Percentiles rank a stretch among this genome's conserved stretches.
Evolutionary conservation across 805 yeast species (phyloP).

Genomic region (Naumovozyma baii): DNA sequence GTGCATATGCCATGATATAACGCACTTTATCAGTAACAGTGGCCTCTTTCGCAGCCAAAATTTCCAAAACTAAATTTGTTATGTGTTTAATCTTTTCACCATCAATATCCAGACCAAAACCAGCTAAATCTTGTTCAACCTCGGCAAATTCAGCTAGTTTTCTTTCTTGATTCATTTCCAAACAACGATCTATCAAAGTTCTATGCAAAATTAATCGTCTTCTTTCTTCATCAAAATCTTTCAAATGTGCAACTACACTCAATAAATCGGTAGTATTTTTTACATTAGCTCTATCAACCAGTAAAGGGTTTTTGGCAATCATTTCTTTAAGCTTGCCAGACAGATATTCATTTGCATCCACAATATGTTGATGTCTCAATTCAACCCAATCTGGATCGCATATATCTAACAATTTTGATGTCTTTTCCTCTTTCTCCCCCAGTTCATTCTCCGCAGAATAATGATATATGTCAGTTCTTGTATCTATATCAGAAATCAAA

Average conservation of each 20-base stretch:
- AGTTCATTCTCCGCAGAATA: slow-evolving; percentile 49
- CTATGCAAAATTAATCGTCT: slow-evolving; percentile 51
- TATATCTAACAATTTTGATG: slow-evolving; percentile 43
- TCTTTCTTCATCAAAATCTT: slow-evolving; percentile 60
- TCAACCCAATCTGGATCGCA: slow-evolving; percentile 62
- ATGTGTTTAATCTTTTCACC: slow-evolving; percentile 52
- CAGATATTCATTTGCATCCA: slow-evolving; percentile 59
- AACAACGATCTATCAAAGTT: slow-evolving; percentile 53
- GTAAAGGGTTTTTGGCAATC: slow-evolving; percentile 60
- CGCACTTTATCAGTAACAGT: slow-evolving; percentile 63
- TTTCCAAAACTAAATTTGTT: slow-evolving; percentile 49
- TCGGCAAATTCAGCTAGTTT: slow-evolving; percentile 67
- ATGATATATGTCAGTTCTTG: slow-evolving; percentile 37
- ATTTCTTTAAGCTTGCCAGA: slow-evolving; percentile 52
- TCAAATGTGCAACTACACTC: slow-evolving; percentile 62
- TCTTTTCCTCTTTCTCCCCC: slow-evolving; percentile 35
- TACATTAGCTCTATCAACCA: slow-evolving; percentile 59
- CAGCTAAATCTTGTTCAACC: slow-evolving; percentile 73
- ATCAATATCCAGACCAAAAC: slow-evolving; percentile 60
- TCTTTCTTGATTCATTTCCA: slow-evolving; percentile 47
- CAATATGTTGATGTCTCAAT: slow-evolving; percentile 64
- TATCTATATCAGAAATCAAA: slow-evolving; percentile 38
- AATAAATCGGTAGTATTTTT: slow-evolving; percentile 61
- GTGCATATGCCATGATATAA: slow-evolving; percentile 60
- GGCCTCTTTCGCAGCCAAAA: slow-evolving; percentile 41